phyloP scores from a whole-genome alignment of 495 filamentous ascomycete species.

The Annulohypoxylon moriforme region DNA sequence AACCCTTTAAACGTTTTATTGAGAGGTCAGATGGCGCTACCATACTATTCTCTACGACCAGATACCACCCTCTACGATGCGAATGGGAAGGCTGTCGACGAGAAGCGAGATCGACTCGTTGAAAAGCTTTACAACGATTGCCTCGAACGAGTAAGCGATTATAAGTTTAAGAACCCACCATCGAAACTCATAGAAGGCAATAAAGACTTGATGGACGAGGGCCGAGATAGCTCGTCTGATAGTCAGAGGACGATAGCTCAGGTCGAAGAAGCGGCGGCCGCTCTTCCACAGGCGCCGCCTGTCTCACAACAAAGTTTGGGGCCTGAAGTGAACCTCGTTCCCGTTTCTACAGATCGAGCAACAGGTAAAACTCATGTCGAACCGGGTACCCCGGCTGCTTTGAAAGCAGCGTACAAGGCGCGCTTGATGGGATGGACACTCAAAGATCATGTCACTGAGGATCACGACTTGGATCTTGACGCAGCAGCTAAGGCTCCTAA shows the following conservation, averaged over 20 bases:
- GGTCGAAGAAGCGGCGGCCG: conserved; percentile 69
- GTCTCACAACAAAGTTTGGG: conserved; percentile 61
- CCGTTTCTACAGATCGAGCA: conserved; percentile 67
- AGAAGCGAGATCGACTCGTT: conserved; percentile 80
- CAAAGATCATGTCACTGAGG: conserved; percentile 69
- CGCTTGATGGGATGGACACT: conserved; percentile 84
- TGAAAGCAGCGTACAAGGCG: conserved; percentile 75
- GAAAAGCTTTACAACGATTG: conserved; percentile 95
- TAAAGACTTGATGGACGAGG: conserved; percentile 81
- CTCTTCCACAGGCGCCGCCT: conserved; percentile 58
- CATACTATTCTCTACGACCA: conserved; percentile 84
- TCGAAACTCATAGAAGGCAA: conserved; percentile 84
- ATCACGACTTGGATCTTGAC: conserved; percentile 80
- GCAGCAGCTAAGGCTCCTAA: conserved; percentile 64
- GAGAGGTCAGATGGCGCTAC: conserved; percentile 88
- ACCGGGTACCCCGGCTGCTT: conserved; percentile 65
- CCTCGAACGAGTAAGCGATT: conserved; percentile 87
- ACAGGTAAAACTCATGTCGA: conserved; percentile 70
- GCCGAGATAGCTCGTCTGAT: conserved; percentile 78
- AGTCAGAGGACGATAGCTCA: conserved; percentile 77
- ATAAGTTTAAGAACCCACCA: conserved; percentile 78
- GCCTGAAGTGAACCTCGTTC: conserved; percentile 63
- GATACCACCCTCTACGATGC: conserved; percentile 91
- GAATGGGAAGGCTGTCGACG: conserved; percentile 83
- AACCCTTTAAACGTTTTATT: conserved; percentile 93